Evolutionary conservation across 768 basidiomycete genomes (phyloP).

Genomic region (Gautieria morchelliformis): DNA sequence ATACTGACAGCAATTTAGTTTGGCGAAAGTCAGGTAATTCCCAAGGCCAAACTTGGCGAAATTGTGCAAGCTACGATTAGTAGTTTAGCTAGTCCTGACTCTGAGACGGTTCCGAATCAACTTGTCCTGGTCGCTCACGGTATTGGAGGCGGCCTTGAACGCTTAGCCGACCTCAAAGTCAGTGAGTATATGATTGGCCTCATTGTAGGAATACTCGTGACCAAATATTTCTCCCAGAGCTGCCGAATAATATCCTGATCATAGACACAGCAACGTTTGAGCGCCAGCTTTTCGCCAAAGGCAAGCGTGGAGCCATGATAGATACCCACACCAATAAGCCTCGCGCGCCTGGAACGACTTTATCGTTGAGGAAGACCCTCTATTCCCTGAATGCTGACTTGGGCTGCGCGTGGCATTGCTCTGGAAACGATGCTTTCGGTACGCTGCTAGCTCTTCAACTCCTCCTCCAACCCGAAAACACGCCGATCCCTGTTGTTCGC

Average conservation of each 20-base stretch:
- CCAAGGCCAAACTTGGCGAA: slow-evolving; percentile 59
- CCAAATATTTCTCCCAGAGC: slow-evolving; percentile 30
- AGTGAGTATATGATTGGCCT: slow-evolving; percentile 35
- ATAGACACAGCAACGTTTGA: slow-evolving; percentile 61
- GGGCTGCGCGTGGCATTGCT: slow-evolving; percentile 47
- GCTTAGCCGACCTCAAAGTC: slow-evolving; percentile 72
- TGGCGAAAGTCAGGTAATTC: slow-evolving; percentile 62
- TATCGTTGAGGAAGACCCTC: slow-evolving; percentile 59
- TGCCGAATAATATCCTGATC: slow-evolving; percentile 63
- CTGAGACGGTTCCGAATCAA: slow-evolving; percentile 57
- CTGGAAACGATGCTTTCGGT: slow-evolving; percentile 77
- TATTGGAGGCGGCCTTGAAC: slow-evolving; percentile 42
- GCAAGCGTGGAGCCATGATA: slow-evolving; percentile 49
- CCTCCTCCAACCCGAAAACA: slow-evolving; percentile 48
- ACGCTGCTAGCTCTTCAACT: slow-evolving; percentile 58
- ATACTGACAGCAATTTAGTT: slow-evolving; percentile 37
- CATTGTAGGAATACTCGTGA: neutral
- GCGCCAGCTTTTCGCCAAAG: slow-evolving; percentile 46
- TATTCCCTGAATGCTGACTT: slow-evolving; percentile 41
- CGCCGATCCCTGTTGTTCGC: slow-evolving; percentile 23
- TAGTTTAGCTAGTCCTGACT: slow-evolving; percentile 66
- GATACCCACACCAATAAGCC: slow-evolving; percentile 47
- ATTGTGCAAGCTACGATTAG: slow-evolving; percentile 68
- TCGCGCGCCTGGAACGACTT: slow-evolving; percentile 40
- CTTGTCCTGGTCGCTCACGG: slow-evolving; percentile 67